These are phyloP conservation scores for Allium sativum DNA, from an alignment of 106 monocot genomes.

Conservation along the genomic window DNA sequence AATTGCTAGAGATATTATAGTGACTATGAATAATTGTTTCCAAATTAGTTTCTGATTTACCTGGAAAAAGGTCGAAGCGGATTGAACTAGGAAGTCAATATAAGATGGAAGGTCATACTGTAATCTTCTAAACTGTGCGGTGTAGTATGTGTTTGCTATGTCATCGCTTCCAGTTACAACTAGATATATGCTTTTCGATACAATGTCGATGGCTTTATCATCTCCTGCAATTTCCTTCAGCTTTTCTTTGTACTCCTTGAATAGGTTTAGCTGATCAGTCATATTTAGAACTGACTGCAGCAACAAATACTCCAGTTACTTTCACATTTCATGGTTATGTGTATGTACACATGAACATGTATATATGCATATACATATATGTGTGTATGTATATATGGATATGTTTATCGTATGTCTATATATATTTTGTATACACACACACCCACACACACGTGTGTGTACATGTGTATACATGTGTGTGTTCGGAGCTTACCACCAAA, in stretches of 20 bases:
- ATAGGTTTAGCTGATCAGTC: slow-evolving; percentile 36
- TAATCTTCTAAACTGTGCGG: slow-evolving; percentile 5
- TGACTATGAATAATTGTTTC: too few species aligned
- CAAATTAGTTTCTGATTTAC: slow-evolving; percentile 11
- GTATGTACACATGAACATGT: too few species aligned
- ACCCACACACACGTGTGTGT: too few species aligned
- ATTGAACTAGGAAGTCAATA: slow-evolving; percentile 22
- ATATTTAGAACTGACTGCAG: slow-evolving; percentile 40
- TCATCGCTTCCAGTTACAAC: slow-evolving; percentile 45
- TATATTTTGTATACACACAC: too few species aligned
- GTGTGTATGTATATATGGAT: too few species aligned
- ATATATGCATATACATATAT: too few species aligned
- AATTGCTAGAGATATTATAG: too few species aligned
- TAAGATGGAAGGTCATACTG: slow-evolving; percentile 46
- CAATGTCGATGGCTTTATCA: slow-evolving; percentile 19
- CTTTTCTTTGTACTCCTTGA: slow-evolving; percentile 46
- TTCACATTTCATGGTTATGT: background rate
- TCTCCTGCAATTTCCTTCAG: slow-evolving; percentile 32
- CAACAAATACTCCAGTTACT: background rate
- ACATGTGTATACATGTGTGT: too few species aligned
- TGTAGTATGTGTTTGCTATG: slow-evolving; percentile 43
- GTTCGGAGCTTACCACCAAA: slow-evolving; percentile 26
- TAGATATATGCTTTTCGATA: slow-evolving; percentile 24
- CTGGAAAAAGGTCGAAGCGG: slow-evolving; percentile 31
- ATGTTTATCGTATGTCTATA: too few species aligned